Evolutionary conservation across 192 early-diverging fungal genomes (phyloP).

Genomic region (Backusella circina): DNA sequence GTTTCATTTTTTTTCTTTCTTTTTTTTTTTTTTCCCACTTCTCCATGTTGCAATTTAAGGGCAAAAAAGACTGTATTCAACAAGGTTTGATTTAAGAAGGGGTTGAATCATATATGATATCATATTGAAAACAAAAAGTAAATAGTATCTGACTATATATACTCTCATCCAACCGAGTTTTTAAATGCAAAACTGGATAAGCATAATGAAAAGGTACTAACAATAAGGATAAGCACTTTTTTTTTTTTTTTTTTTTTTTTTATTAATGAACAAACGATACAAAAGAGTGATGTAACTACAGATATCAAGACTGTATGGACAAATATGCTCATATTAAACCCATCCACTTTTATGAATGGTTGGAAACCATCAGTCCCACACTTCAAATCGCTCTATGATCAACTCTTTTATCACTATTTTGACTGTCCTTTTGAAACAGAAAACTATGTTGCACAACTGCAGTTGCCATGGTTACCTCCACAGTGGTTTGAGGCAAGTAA

Average conservation of each 20-base stretch:
- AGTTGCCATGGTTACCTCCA: background rate
- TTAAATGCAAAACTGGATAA: background rate
- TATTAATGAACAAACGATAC: background rate
- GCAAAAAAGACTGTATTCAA: background rate
- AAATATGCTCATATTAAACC: background rate
- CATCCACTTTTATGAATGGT: background rate
- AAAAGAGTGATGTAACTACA: background rate
- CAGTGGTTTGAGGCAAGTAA: background rate
- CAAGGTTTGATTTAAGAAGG: background rate
- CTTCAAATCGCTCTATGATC: background rate
- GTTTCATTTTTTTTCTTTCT: background rate
- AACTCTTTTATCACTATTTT: slow-evolving; percentile 2
- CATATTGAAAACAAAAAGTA: background rate
- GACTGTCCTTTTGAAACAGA: background rate
- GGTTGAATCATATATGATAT: too few relatives aligned
- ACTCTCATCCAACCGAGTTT: slow-evolving; percentile 1
- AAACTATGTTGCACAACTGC: background rate
- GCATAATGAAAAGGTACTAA: background rate
- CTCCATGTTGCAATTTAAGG: background rate
- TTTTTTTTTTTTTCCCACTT: background rate
- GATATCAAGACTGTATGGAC: background rate
- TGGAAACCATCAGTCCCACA: background rate
- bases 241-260: background rate
- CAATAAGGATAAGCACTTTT: too few relatives aligned
- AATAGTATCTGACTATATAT: background rate